Evolutionary conservation across 179 eudicot species (phyloP), one percentile per base, ranked within the genome.

Genomic region (Beta lomatogona): DNA sequence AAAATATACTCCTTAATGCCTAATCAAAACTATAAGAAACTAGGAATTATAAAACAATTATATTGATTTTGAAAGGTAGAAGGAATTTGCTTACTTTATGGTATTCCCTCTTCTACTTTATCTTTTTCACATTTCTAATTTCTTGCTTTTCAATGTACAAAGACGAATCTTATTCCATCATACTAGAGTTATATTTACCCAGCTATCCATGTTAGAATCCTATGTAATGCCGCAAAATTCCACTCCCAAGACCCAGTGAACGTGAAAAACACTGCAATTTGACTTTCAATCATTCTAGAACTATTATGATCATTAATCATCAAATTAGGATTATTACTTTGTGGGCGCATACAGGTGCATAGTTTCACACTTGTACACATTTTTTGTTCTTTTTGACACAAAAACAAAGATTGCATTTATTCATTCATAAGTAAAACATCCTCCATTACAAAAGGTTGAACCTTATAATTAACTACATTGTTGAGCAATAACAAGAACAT

Each of bases 111-210:
- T 19, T 70, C 54, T 3, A 54, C 46, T 57, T 79, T 68, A 16
- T 53, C 60, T 11, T 63, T 41, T 63, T 52, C 55, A 0, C 31
- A 13, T 19, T 69, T 58, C 15, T 13, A 9, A 57, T 13, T 31
- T 75, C 11, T 70, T 76, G 8, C 18, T n/a, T 14, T 28, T 19
- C 19, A 79, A 41, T 54, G 66, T 59, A 78, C 60, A 61, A 61
- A 67, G 64, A 28, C 45, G 85, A 74, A 83, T 74, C 85, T 0
- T 7, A 83, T 83, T 73, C 85, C 71, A 68, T 52, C 41, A 6
- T 19, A 5, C 21, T 48, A 44, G 45, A 55, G 31, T 50, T 53
- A 81, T 68, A 76, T 45, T 53, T 67, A 41, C 12, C 55, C 60
- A 36, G 46, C 78, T 44, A 50, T n/a, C n/a, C 31, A 52, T 25